Evolutionary conservation across 192 early-diverging fungal species (phyloP), one percentile per base, ranked within the genome.

Genomic region (Coemansia sp.): DNA sequence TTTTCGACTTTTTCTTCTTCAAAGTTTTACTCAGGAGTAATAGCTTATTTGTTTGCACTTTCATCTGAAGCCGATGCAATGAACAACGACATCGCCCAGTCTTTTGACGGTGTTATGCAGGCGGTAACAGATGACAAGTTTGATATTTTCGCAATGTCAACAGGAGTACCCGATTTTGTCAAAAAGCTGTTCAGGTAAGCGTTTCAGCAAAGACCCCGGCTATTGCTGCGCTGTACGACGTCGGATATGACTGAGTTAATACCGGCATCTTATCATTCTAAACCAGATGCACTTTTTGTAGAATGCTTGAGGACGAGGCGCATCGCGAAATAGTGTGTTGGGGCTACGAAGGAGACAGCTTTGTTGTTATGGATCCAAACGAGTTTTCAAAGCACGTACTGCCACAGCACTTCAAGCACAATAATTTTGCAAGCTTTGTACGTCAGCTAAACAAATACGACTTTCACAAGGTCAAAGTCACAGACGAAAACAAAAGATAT

Each of bases 371-470:
- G 58, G 94, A 95, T 60, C 90, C 90, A 7, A 91, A 90, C 13
- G 92, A 91, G 61, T 92, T 97, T 65, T 89, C 91, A 19, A 88
- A 87, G 61, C 81, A 73, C 9, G 86, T 95, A 0, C 74, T 95
- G 49, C 94, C 94, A 22, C 89, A 91, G 71, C 90, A 93, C 67
- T 96, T 95, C 70, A 94, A 94, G 73, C 94, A 96, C 75, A 93
- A 92, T 75, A 94, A 95, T 83, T 95, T 90, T 89, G 88, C 90
- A 61, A 93, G 92, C 78, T 95, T 95, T 88, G 92, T 93, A 42
- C 86, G 93, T 22, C 92, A 93, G 78, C 83, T 95, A 13, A 95
- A 95, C 82, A 93, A 90, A 88, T 92, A 92, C 70, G 90, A 88
- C 48, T 92, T 92, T 67, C 91, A 92, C 70, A 92, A 92, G 68